Conservation (phyloP, 2,329 filamentous ascomycete species). For the Ophiosphaerella herpotricha region DNA sequence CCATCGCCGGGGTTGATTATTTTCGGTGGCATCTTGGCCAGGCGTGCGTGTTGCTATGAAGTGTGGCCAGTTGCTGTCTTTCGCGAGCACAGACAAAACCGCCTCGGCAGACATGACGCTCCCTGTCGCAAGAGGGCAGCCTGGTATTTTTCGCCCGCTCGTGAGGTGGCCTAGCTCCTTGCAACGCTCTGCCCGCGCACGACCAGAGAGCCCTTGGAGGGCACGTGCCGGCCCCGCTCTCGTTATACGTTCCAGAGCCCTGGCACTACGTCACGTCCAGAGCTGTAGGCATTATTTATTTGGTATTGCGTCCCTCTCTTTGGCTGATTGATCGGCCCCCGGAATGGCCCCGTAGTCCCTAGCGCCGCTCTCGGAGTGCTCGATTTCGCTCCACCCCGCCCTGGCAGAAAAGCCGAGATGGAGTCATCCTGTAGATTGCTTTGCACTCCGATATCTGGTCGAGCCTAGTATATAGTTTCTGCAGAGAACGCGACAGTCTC, state of each 20-base stretch:
- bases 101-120: conserved; percentile 24
- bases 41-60: conserved; percentile 1
- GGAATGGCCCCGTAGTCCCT: conserved; percentile 20
- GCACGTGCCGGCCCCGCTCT: conserved; percentile 30
- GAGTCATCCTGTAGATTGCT: conserved; percentile 27
- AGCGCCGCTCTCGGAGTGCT: conserved; percentile 28
- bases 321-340: conserved; percentile 1
- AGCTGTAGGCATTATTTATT: too few species aligned
- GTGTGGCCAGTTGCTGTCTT: conserved; percentile 12
- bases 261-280: not conserved
- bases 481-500: not conserved
- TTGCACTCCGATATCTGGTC: conserved; percentile 23
- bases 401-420: conserved; percentile 23
- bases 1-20: conserved; percentile 20
- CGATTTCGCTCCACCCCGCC: conserved; percentile 5
- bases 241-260: too few species aligned
- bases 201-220: conserved; percentile 10
- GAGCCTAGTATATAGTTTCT: conserved; percentile 6
- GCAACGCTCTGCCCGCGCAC: not conserved
- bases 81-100: conserved; percentile 8
- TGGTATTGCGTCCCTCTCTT: not conserved
- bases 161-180: conserved; percentile 16
- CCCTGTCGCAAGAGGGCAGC: conserved; percentile 3
- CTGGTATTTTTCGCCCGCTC: conserved; percentile 7
- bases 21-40: conserved; percentile 31